Percentiles rank a stretch among this genome's conserved stretches.
These are phyloP conservation scores for Coniferiporia weirii DNA, from an alignment of 1,284 basidiomycete species.

Conservation along the genomic window DNA sequence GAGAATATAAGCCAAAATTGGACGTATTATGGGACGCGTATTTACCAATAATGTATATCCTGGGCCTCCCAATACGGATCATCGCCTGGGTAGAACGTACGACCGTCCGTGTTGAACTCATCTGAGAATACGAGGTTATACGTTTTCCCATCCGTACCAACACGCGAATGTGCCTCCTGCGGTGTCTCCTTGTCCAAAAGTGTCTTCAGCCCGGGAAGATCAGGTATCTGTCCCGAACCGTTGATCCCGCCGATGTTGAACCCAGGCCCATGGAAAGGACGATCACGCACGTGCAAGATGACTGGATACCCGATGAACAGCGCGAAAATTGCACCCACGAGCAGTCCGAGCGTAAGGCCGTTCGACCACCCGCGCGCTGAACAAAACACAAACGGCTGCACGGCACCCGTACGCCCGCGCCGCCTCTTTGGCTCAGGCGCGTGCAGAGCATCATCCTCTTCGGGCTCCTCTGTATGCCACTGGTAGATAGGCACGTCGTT, in stretches of 20 bases:
- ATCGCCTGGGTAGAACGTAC: conserved; percentile 74
- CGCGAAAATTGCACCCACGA: conserved; percentile 19
- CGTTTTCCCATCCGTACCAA: conserved; percentile 64
- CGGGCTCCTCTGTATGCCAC: conserved; percentile 23
- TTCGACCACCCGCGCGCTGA: conserved; percentile 25
- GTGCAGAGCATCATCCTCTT: conserved; percentile 24
- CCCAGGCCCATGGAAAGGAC: conserved; percentile 23
- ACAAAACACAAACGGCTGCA: conserved; percentile 23
- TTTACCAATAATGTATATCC: conserved; percentile 67
- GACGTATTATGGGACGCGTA: not conserved
- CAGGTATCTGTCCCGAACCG: conserved; percentile 37
- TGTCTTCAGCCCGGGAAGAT: conserved; percentile 27
- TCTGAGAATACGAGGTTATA: conserved; percentile 89
- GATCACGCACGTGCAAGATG: conserved; percentile 22
- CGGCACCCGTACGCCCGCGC: not conserved
- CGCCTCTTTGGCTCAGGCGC: conserved; percentile 16
- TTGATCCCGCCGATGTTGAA: conserved; percentile 36
- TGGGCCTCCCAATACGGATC: conserved; percentile 76
- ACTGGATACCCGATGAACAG: conserved; percentile 22
- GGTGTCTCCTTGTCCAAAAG: conserved; percentile 71
- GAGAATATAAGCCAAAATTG: too few species aligned
- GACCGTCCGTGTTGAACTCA: conserved; percentile 81
- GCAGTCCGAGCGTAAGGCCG: conserved; percentile 20
- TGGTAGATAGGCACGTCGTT: conserved; percentile 18
- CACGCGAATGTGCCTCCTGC: conserved; percentile 42